These are phyloP conservation scores for Candida sp. DNA, from an alignment of 1,139 yeast genomes.

Conservation along the genomic window DNA sequence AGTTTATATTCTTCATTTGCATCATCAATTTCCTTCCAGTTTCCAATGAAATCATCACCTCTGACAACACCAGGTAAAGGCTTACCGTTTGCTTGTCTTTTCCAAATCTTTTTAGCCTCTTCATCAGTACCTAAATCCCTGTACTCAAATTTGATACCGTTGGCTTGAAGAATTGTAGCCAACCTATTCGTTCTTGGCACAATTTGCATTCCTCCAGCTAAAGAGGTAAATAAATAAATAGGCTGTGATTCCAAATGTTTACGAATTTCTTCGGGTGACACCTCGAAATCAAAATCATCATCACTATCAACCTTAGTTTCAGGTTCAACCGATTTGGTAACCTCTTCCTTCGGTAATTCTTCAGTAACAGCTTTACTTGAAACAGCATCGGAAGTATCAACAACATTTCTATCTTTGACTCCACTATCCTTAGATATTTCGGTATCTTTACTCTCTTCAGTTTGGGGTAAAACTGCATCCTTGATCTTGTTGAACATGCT, in stretches of 20 bases:
- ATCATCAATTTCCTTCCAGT: constrained; percentile 77
- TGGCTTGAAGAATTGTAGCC: constrained; percentile 72
- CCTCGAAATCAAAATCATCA: constrained; percentile 30
- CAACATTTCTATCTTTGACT: neutral
- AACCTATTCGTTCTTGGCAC: constrained; percentile 79
- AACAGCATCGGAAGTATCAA: neutral
- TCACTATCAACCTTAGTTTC: constrained; percentile 13
- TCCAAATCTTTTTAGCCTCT: constrained; percentile 84
- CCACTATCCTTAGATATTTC: neutral
- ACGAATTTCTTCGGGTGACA: constrained; percentile 45
- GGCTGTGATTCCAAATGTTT: constrained; percentile 52
- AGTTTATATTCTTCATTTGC: constrained; percentile 81
- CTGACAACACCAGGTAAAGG: constrained; percentile 88
- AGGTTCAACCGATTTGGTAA: neutral
- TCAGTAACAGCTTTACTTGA: constrained; percentile 6
- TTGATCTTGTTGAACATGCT: neutral
- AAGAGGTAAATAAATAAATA: constrained; percentile 76
- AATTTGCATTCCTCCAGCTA: constrained; percentile 88
- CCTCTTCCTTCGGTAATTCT: constrained; percentile 8
- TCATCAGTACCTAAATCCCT: constrained; percentile 89
- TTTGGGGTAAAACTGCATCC: neutral
- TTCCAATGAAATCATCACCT: constrained; percentile 87
- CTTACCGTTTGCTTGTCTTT: constrained; percentile 70
- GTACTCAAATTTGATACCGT: constrained; percentile 62
- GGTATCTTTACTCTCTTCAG: neutral